Evolutionary conservation across 2,329 filamentous ascomycete species (phyloP).

Genomic region (Claviceps purpurea): DNA sequence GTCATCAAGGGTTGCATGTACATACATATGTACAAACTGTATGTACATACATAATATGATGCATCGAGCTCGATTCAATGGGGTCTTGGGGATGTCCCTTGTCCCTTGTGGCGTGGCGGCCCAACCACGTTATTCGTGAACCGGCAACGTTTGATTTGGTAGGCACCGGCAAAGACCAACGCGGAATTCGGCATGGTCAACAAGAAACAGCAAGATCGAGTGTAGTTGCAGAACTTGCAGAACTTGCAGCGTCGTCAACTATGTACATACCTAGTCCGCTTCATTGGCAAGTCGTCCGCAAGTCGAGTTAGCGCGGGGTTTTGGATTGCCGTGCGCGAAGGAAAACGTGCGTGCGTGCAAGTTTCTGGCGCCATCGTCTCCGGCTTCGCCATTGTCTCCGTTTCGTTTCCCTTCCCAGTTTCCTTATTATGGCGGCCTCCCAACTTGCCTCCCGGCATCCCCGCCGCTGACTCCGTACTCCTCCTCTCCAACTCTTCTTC

Average conservation of each 20-base stretch:
- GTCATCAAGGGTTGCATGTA: no score
- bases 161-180: no score
- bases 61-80: no score
- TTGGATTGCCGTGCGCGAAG: neutral
- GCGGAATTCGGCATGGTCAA: no score
- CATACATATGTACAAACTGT: no score
- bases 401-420: constrained; percentile 1
- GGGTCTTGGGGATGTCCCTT: no score
- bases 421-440: constrained; percentile 5
- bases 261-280: neutral
- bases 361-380: neutral
- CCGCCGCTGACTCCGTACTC: neutral
- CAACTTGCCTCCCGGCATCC: neutral
- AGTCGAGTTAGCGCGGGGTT: neutral
- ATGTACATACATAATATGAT: no score
- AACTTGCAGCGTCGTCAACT: neutral
- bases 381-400: neutral
- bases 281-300: neutral
- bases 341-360: neutral
- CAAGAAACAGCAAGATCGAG: no score
- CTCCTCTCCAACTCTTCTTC: neutral
- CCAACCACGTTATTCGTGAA: no score
- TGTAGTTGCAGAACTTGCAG: neutral
- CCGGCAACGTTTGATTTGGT: no score
- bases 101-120: no score